Base-by-base conservation (phyloP, 805 yeast genomes). In the Lipomyces kockii region DNA sequence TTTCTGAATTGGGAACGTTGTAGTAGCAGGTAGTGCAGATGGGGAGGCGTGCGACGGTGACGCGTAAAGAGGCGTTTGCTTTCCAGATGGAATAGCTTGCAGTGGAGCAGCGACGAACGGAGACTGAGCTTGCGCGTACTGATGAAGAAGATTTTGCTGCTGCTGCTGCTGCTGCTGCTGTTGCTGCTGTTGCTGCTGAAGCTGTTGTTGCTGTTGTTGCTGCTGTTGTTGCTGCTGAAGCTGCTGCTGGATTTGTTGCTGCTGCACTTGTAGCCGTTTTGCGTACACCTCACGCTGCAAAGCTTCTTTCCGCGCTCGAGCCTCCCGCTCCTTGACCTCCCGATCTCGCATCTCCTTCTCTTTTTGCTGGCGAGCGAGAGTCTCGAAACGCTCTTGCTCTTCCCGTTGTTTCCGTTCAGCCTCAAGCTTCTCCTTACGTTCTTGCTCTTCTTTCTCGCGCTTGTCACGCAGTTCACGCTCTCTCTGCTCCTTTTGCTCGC, bases 251-350 rank as follows among this genome's bases (percentile, higher is more conserved):
- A 62, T 60, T 37, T 60, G 66, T 49, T 66, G 70, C 54, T 67
- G 72, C 59, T 68, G 70, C 39, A 61, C 54, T 49, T 69, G 72
- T 20, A 63, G 53, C 22, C 72, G 70, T 43, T 66, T 66, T 20
- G 60, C 56, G 17, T 68, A 61, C 5, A 52, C 63, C 9, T 69
- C 68, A 11, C 70, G 63, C 22, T 69, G 70, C n/a, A 51, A 25
- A n/a, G 59, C 62, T 25, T 67, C 69, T 22, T 68, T 61, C 17
- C 72, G 71, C n/a, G 71, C 71, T 34, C 66, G 65, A 39, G 69
- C 72, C 14, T 60, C 68, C 8, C 71, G 70, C 43, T 72, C 72
- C 37, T 60, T 61, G 14, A 62, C 66, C 55, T 72, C 74, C 7
- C 62, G 59, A 27, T 68, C 71, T 7, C 68, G 67, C 27, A 53